These are phyloP conservation scores for Talaromyces sp. DNA, from an alignment of 2,329 filamentous ascomycete genomes.

Conservation along the genomic window DNA sequence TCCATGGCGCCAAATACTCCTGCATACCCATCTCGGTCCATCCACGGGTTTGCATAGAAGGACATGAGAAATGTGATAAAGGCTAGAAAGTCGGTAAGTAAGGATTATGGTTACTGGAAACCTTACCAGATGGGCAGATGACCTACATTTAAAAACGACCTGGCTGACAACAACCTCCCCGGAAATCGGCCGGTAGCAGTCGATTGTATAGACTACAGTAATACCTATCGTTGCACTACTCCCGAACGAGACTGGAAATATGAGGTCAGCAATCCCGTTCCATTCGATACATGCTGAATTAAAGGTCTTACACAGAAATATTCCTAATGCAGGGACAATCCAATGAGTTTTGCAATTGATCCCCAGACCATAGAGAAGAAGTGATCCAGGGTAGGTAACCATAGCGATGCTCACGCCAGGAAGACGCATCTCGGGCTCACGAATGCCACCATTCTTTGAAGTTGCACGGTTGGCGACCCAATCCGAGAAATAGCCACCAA, in stretches of 20 bases:
- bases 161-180: constrained; percentile 53
- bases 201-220: constrained; percentile 54
- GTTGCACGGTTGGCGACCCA: constrained; percentile 24
- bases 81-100: constrained; percentile 14
- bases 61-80: constrained; percentile 56
- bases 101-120: no score
- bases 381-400: not conserved
- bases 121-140: not conserved
- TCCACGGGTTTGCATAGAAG: constrained; percentile 60
- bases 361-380: not conserved
- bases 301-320: not conserved
- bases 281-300: not conserved
- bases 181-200: constrained; percentile 54
- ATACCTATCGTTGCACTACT: constrained; percentile 45
- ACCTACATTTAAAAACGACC: constrained; percentile 48
- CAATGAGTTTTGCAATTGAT: not conserved
- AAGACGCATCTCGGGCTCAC: constrained; percentile 1
- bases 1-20: constrained; percentile 42
- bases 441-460: constrained; percentile 1
- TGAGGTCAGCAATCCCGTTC: not conserved
- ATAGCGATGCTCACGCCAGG: constrained; percentile 10
- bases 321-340: not conserved
- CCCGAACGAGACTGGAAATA: constrained; percentile 21
- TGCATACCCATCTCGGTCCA: constrained; percentile 47
- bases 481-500: constrained; percentile 41